Evolutionary conservation across 495 filamentous ascomycete genomes (phyloP).

Genomic region (Xylaria cubensis): DNA sequence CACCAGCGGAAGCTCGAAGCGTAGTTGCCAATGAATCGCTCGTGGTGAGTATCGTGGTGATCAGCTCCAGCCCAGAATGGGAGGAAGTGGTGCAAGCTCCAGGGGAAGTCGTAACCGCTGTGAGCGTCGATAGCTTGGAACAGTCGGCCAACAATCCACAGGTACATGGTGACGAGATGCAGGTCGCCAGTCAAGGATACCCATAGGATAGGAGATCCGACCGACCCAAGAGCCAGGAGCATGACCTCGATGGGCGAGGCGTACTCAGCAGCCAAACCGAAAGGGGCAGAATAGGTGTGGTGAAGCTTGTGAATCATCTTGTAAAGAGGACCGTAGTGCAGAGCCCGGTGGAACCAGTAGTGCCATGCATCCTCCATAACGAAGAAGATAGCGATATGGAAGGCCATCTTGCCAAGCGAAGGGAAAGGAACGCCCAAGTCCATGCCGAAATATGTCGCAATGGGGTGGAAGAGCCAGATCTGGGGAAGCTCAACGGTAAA

Average conservation of each 20-base stretch:
- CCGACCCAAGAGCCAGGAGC: slow-evolving; percentile 92
- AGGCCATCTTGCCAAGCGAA: slow-evolving; percentile 78
- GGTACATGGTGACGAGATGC: slow-evolving; percentile 96
- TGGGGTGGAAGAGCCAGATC: slow-evolving; percentile 99
- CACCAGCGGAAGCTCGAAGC: slow-evolving; percentile 98
- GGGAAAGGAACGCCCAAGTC: slow-evolving; percentile 91
- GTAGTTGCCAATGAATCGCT: slow-evolving; percentile 98
- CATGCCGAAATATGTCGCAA: slow-evolving; percentile 92
- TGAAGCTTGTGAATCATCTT: slow-evolving; percentile 97
- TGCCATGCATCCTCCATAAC: slow-evolving; percentile 97
- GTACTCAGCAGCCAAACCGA: slow-evolving; percentile 96
- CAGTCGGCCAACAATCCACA: slow-evolving; percentile 91
- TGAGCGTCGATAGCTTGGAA: slow-evolving; percentile 99
- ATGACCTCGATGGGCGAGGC: slow-evolving; percentile 97
- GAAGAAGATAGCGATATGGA: slow-evolving; percentile 94
- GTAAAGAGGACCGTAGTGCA: slow-evolving; percentile 97
- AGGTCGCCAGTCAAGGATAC: slow-evolving; percentile 82
- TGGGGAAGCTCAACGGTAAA: slow-evolving; percentile 98
- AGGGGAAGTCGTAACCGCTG: slow-evolving; percentile 97
- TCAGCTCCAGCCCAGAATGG: slow-evolving; percentile 98
- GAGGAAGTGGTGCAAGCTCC: slow-evolving; percentile 91
- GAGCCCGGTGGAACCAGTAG: slow-evolving; percentile 92
- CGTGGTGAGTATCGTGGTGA: slow-evolving; percentile 96
- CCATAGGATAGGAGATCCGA: slow-evolving; percentile 84
- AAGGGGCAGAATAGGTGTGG: slow-evolving; percentile 97